Conservation (phyloP, 139 green algal genomes). For the Closterium sp. region DNA sequence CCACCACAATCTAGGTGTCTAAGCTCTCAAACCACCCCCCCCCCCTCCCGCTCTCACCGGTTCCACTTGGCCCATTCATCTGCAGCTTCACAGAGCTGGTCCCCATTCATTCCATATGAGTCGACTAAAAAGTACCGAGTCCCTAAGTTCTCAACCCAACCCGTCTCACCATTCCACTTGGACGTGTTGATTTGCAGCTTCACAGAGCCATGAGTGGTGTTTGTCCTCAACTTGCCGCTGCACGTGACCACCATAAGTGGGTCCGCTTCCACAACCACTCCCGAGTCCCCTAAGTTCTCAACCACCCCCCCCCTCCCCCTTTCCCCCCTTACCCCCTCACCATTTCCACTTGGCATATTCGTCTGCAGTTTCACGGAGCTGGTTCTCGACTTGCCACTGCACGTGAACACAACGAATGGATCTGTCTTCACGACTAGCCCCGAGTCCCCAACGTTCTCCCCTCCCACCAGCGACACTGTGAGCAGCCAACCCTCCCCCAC, state of each 20-base stretch:
- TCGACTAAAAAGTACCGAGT: no score
- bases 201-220: no score
- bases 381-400: background rate
- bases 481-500: constrained; percentile 30
- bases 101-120: no score
- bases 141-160: no score
- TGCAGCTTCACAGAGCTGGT: constrained; percentile 41
- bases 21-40: background rate
- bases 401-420: constrained; percentile 26
- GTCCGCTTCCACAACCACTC: background rate
- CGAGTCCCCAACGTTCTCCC: background rate
- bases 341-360: background rate
- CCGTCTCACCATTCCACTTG: no score
- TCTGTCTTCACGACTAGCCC: background rate
- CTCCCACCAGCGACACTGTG: constrained; percentile 16
- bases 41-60: background rate
- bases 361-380: constrained; percentile 42
- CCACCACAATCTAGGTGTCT: no score
- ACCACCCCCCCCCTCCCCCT: constrained; percentile 13
- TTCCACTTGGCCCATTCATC: background rate
- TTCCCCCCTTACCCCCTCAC: background rate
- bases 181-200: no score
- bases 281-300: constrained; percentile 2
- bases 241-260: constrained; percentile 24
- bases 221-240: background rate